phyloP scores from a whole-genome alignment of 2,329 filamentous ascomycete genomes.

The Paecilomyces formosus region DNA sequence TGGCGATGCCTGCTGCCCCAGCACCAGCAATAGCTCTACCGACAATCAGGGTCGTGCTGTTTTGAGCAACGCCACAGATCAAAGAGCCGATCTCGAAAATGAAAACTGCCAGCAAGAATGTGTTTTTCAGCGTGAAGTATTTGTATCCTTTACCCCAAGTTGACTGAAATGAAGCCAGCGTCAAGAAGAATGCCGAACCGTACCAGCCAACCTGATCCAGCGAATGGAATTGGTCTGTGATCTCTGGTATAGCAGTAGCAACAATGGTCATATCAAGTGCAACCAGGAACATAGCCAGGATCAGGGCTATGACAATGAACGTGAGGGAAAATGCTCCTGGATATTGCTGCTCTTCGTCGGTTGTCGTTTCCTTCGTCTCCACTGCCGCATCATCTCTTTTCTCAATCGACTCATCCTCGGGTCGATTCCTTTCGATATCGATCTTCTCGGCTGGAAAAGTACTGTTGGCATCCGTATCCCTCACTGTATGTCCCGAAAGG shows the following conservation, averaged over 20 bases:
- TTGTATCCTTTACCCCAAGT: slow-evolving; percentile 26
- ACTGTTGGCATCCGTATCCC: not conserved
- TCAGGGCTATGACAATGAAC: slow-evolving; percentile 6
- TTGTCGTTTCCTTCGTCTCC: not conserved
- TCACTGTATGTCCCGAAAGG: not conserved
- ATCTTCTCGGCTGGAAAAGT: not conserved
- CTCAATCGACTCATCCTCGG: not conserved
- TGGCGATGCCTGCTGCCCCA: slow-evolving; percentile 25
- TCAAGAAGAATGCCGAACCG: slow-evolving; percentile 29
- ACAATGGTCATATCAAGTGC: slow-evolving; percentile 19
- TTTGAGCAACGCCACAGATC: slow-evolving; percentile 32
- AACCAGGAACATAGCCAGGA: slow-evolving; percentile 10
- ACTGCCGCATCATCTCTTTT: not conserved
- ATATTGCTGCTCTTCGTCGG: slow-evolving; percentile 2
- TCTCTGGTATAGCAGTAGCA: slow-evolving; percentile 22
- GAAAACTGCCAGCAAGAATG: slow-evolving; percentile 27
- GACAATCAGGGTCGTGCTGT: slow-evolving; percentile 27
- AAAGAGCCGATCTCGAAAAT: slow-evolving; percentile 36
- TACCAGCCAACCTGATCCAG: slow-evolving; percentile 30
- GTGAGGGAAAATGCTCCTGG: slow-evolving; percentile 4
- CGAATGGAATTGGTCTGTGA: slow-evolving; percentile 18
- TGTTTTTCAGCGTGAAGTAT: slow-evolving; percentile 22
- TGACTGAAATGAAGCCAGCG: slow-evolving; percentile 23
- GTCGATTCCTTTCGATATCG: not conserved
- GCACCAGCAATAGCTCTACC: slow-evolving; percentile 30